These are phyloP conservation scores for Mitragyna speciosa DNA, from an alignment of 257 asterid species.

Conservation along the genomic window DNA sequence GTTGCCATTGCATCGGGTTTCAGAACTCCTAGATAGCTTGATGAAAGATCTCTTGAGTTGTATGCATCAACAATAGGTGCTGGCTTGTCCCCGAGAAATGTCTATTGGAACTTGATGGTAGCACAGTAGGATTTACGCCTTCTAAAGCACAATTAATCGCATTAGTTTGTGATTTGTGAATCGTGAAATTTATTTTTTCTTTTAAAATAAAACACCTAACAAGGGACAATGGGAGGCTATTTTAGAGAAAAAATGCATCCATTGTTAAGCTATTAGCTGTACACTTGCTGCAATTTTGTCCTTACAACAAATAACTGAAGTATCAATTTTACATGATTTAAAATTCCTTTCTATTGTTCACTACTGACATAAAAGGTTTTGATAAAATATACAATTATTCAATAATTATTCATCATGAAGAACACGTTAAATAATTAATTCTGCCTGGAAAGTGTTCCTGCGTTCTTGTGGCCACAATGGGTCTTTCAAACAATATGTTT, in stretches of 20 bases:
- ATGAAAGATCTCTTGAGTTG: slow-evolving; percentile 40
- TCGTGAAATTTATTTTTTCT: background rate
- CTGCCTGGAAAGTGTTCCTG: slow-evolving; percentile 12
- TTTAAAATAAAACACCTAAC: background rate
- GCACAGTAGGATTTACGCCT: slow-evolving; percentile 1
- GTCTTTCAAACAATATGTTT: slow-evolving; percentile 34
- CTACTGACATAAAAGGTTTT: background rate
- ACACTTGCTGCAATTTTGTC: background rate
- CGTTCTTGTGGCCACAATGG: slow-evolving; percentile 51
- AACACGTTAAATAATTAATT: slow-evolving; percentile 3
- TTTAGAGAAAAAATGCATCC: background rate
- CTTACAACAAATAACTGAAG: background rate
- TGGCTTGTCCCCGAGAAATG: slow-evolving; percentile 27
- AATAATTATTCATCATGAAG: slow-evolving; percentile 11
- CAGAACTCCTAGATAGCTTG: slow-evolving; percentile 32
- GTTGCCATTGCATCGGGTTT: slow-evolving; percentile 50
- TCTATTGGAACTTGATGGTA: slow-evolving; percentile 33
- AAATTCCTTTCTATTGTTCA: background rate
- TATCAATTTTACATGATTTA: background rate
- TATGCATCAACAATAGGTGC: slow-evolving; percentile 33
- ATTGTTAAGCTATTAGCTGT: background rate
- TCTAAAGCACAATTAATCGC: slow-evolving; percentile 20
- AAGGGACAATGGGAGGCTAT: background rate
- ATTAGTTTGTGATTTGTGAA: background rate
- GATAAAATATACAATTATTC: background rate